Evolutionary conservation across 768 basidiomycete species (phyloP).

Genomic region (Termitomyces sp.): DNA sequence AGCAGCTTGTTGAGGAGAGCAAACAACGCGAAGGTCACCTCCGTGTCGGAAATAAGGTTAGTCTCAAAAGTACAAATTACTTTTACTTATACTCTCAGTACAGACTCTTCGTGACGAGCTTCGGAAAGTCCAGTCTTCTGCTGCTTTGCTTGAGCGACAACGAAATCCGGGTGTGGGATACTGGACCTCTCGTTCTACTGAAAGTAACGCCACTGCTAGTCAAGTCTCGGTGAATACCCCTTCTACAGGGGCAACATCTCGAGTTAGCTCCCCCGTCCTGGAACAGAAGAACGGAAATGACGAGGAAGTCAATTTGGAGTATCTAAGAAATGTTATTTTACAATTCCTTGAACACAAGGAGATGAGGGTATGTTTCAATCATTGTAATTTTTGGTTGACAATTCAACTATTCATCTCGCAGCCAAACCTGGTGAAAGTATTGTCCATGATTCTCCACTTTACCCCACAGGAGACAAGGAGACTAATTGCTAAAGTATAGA

Average conservation of each 20-base stretch:
- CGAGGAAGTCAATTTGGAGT: conserved; percentile 94
- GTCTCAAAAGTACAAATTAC: conserved; percentile 4
- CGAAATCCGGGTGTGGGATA: conserved; percentile 94
- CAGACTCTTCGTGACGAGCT: conserved; percentile 91
- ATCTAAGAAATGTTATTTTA: conserved; percentile 90
- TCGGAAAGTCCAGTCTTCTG: conserved; percentile 92
- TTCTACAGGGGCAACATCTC: conserved; percentile 16
- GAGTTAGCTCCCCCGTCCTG: conserved; percentile 30
- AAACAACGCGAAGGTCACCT: conserved; percentile 67
- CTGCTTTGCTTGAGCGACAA: conserved; percentile 82
- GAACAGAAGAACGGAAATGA: conserved; percentile 47
- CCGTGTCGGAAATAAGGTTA: conserved; percentile 74
- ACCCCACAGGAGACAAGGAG: conserved; percentile 93
- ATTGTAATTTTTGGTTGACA: not conserved
- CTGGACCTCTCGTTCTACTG: conserved; percentile 57
- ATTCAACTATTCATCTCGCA: not conserved
- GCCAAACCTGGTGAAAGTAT: conserved; percentile 66
- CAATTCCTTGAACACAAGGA: conserved; percentile 99
- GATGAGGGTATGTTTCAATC: conserved; percentile 74
- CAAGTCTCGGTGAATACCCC: conserved; percentile 31
- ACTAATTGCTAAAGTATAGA: conserved; percentile 78
- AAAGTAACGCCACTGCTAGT: conserved; percentile 36
- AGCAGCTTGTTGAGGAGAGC: conserved; percentile 69
- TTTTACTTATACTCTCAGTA: not conserved
- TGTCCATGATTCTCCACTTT: conserved; percentile 90